phyloP scores from a whole-genome alignment of 2,329 filamentous ascomycete species.

The Monilinia aucupariae region DNA sequence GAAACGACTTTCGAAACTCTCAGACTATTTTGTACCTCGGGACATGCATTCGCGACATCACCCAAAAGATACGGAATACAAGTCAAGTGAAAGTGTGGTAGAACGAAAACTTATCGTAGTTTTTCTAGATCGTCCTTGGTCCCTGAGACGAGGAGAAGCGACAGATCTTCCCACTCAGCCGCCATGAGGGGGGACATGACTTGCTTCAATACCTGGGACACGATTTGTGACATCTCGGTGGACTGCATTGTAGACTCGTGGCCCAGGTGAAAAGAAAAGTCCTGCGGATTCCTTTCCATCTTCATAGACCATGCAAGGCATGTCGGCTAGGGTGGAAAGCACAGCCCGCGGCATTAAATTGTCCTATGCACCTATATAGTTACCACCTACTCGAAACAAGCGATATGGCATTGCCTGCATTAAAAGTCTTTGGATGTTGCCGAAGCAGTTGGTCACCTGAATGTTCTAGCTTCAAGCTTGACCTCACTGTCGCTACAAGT shows the following conservation, averaged over 20 bases:
- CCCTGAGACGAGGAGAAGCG: background rate
- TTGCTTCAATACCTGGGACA: background rate
- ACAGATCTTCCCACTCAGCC: background rate
- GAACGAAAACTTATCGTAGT: background rate
- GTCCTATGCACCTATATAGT: background rate
- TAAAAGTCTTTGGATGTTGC: background rate
- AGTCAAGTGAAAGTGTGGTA: background rate
- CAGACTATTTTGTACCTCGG: background rate
- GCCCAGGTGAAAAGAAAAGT: background rate
- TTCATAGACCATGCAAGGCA: background rate
- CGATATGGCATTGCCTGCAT: background rate
- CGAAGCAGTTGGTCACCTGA: background rate
- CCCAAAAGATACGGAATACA: background rate
- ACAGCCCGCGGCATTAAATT: background rate
- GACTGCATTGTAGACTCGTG: background rate
- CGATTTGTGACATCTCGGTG: background rate
- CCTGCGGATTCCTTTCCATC: background rate
- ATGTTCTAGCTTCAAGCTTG: constrained; percentile 2
- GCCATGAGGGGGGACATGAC: background rate
- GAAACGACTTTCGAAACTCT: background rate
- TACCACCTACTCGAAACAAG: background rate
- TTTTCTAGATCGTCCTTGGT: background rate
- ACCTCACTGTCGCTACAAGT: background rate
- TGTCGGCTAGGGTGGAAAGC: background rate
- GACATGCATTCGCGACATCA: background rate